Evolutionary conservation across 2,329 filamentous ascomycete genomes (phyloP), one percentile per base, ranked within the genome.

Genomic region (Coccinonectria pachysandricola): DNA sequence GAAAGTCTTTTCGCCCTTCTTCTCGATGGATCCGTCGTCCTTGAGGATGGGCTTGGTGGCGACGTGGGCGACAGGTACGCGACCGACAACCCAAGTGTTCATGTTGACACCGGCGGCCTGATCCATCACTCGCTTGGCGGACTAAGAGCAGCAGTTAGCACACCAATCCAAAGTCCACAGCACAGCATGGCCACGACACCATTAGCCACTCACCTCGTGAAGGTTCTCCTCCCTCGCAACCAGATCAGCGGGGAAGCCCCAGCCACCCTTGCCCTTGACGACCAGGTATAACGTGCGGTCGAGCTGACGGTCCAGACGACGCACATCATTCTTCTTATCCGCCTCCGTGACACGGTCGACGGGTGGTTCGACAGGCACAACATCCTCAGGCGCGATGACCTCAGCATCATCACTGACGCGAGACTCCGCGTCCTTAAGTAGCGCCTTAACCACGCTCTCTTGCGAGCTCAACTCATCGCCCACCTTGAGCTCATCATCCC

Each of bases 81-180:
- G 86, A 34, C 86, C 88, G 26, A 98, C 82, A 43, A 96, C 74
- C 87, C 91, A 98, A 29, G 86, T 95, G 64, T 96, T 96, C 87
- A 98, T 96, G 67, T 98, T 92, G 35, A 82, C 61, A 32, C 91
- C 91, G 7, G 79, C 86, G 4, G 84, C 66, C 45, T 83, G 68
- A 27, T 78, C 65, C 13, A 96, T 66, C 28, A 86, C 75, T 34
- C 86, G 73, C 50, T 85, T 73, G 19, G 88, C 86, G 22, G 83
- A 78, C 91, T 98, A 44, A 36, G 7, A 9, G 20, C 12, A 29
- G n/a, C n/a, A 10, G 30, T 50, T 42, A 46, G 43, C 26, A 20
- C n/a, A n/a, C n/a, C n/a, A n/a, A n/a, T n/a, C n/a, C n/a, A n/a
- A n/a, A n/a, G n/a, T 19, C 7, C 7, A 7, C 17, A 19, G 17